A percentile compares a stretch with the other conserved stretches of the same genome.
phyloP scores from a whole-genome alignment of 176 grass and related monocot genomes.

The Musa beccarii region DNA sequence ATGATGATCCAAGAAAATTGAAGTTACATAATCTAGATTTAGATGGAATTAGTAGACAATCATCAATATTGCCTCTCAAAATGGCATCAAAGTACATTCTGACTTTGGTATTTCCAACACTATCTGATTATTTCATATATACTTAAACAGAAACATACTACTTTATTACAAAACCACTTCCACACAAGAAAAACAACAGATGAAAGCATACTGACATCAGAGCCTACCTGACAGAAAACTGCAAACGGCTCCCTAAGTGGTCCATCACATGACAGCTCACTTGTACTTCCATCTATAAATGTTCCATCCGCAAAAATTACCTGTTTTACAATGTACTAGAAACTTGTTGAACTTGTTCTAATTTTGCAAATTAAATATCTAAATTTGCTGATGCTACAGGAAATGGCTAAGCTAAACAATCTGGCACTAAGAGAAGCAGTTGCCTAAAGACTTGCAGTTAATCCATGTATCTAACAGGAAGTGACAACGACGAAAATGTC shows the following conservation, averaged over 20 bases:
- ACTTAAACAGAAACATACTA: too few species aligned
- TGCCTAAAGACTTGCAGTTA: too few species aligned
- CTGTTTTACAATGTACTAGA: conserved; percentile 34
- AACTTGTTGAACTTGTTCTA: not conserved
- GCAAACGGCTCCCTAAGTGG: conserved; percentile 88
- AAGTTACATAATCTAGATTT: not conserved
- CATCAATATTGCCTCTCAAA: not conserved
- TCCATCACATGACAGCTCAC: conserved; percentile 88
- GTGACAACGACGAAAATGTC: too few species aligned
- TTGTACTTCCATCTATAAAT: conserved; percentile 93
- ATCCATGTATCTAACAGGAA: too few species aligned
- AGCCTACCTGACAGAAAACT: conserved; percentile 77
- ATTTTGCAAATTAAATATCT: not conserved
- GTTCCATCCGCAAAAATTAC: conserved; percentile 92
- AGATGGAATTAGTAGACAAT: not conserved
- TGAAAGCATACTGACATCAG: not conserved
- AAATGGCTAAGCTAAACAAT: too few species aligned
- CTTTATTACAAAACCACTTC: not conserved
- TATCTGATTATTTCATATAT: not conserved
- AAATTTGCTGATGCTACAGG: too few species aligned
- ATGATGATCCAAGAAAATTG: not conserved
- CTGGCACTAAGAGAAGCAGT: too few species aligned
- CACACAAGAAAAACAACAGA: not conserved
- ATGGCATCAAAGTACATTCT: not conserved
- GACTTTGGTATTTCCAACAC: not conserved